Conservation (phyloP, 2,329 filamentous ascomycete species). For the Capronia americana region DNA sequence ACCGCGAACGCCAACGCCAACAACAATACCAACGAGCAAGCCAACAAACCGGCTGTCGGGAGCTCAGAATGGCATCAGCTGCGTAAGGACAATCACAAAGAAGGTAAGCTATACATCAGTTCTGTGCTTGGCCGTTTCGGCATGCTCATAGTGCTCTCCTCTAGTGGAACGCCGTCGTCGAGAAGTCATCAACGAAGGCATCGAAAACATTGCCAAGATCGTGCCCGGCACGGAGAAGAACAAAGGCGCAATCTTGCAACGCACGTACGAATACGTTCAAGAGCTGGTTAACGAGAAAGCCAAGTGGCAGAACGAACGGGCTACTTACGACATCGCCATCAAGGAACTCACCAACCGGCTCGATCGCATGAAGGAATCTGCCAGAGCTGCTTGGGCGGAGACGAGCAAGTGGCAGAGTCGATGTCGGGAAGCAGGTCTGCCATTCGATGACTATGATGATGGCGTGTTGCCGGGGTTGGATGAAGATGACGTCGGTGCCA, state of each 20-base stretch:
- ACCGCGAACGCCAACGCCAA: constrained; percentile 41
- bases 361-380: constrained; percentile 90
- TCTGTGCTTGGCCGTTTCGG: background rate
- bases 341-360: constrained; percentile 94
- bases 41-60: constrained; percentile 84
- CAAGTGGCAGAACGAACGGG: constrained; percentile 50
- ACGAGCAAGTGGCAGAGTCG: constrained; percentile 67
- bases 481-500: constrained; percentile 28
- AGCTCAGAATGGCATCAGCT: constrained; percentile 98
- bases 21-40: constrained; percentile 34
- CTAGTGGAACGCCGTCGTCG: constrained; percentile 92
- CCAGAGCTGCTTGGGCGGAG: constrained; percentile 87
- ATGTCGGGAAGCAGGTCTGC: constrained; percentile 54
- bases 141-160: constrained; percentile 10
- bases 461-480: constrained; percentile 28
- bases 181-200: constrained; percentile 98
- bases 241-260: constrained; percentile 94
- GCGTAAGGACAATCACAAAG: constrained; percentile 97
- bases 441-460: constrained; percentile 56
- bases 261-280: constrained; percentile 91
- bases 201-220: constrained; percentile 97
- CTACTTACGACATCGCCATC: constrained; percentile 54
- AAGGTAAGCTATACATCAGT: constrained; percentile 64
- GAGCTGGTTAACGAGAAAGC: constrained; percentile 63
- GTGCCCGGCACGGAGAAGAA: constrained; percentile 98